Base-by-base conservation (phyloP, 1,284 basidiomycete genomes). In the Trichosporon inkin region DNA sequence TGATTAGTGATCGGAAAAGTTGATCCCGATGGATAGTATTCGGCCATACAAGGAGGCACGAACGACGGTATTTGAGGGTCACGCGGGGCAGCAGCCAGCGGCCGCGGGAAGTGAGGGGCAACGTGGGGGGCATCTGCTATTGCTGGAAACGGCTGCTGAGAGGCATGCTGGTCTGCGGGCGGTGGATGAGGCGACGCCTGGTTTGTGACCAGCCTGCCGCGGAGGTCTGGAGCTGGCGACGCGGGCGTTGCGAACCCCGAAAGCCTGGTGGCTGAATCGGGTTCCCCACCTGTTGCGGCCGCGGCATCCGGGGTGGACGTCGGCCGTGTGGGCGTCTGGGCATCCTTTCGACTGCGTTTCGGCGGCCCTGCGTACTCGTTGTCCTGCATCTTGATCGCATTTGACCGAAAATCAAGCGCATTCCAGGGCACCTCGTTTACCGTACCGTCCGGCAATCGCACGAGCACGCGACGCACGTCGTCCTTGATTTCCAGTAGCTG, bases 401-500 rank as follows among this genome's bases (percentile, higher is more conserved):
- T 55, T 13, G 61, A 53, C 1, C 56, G 56, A 36, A 66, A 63
- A 47, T 66, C 64, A 40, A 66, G 55, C 17, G 57, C 51, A 5
- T 35, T 57, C 61, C 61, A 66, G 6, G 49, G 37, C 6, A 63
- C 44, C 36, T 58, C 51, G 24, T 51, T 37, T 20, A 49, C 14
- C 10, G 28, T 32, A 10, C 51, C 38, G 40, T 62, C 56, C 2
- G 40, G 39, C 11, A 62, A 22, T 17, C 61, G 56, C 16, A 92
- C 89, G 68, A 88, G 85, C 0, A 92, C 85, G 10, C 84, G 84
- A 55, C 83, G 80, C 1, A 80, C 82, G 62, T 85, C 85, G 63
- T 88, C 86, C 39, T 88, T 78, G 17, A 89, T 85, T 53, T 84
- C 81, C 11, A 89, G 71, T 39, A 91, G 79, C 10, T 85, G 85